A percentile compares a stretch with the other conserved stretches of the same genome.
Conservation (phyloP, 176 grass and related monocot species). For the Oryza nivara region DNA sequence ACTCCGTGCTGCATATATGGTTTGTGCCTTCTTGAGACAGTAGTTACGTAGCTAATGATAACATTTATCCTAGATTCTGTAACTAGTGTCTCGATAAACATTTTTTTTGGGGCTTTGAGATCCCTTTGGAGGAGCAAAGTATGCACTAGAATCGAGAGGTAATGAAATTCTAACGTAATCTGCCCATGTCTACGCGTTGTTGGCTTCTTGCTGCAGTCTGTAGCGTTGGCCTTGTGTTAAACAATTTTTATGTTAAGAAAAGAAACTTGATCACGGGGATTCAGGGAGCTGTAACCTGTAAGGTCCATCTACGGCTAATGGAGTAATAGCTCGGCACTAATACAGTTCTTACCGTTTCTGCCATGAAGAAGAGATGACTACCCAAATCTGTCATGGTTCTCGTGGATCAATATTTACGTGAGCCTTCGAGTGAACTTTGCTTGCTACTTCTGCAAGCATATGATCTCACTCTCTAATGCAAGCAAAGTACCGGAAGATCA, state of each 20-base stretch:
- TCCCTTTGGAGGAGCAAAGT: not conserved
- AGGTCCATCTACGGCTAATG: not conserved
- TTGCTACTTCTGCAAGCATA: slow-evolving; percentile 33
- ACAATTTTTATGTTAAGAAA: not conserved
- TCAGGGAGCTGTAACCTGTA: not conserved
- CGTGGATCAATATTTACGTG: not conserved
- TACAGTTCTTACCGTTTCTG: not conserved
- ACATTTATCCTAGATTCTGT: not conserved
- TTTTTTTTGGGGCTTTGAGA: not conserved
- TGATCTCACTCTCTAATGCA: not conserved
- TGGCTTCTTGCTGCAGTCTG: not conserved
- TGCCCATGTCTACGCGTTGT: not conserved
- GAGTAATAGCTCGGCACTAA: not conserved
- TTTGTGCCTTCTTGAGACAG: not conserved
- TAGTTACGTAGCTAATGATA: not conserved
- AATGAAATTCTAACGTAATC: not conserved
- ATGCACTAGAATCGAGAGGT: not conserved
- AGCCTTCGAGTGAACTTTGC: not conserved
- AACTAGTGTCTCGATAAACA: not conserved
- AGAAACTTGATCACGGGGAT: not conserved
- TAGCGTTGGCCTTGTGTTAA: not conserved
- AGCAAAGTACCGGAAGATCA: not conserved
- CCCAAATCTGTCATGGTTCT: too few relatives aligned
- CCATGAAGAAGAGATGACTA: too few relatives aligned
- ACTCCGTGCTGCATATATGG: not conserved